A percentile compares a stretch with the other conserved stretches of the same genome.
These are phyloP conservation scores for Ulmus americana DNA, from an alignment of 331 rosid genomes.

Conservation along the genomic window DNA sequence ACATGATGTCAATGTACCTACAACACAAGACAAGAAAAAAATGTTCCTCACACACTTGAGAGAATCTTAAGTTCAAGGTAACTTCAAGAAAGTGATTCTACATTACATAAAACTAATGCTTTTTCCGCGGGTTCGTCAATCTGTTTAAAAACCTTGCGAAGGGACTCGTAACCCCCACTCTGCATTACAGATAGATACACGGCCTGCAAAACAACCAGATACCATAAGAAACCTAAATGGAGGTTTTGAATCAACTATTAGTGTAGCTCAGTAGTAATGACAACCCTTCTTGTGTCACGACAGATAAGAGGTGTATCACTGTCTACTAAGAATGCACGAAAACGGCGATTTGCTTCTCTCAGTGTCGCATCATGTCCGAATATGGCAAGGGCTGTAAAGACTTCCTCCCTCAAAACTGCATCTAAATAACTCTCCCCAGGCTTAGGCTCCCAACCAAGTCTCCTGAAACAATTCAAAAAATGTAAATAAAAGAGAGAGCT, in stretches of 20 bases:
- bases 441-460: conserved; percentile 91
- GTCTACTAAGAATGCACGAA: conserved; percentile 57
- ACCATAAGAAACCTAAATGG: not conserved
- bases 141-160: conserved; percentile 67
- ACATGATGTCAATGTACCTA: conserved; percentile 49
- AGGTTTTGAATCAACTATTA: conserved; percentile 9
- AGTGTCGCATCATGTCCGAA: conserved; percentile 75
- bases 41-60: not conserved
- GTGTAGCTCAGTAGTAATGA: conserved; percentile 8
- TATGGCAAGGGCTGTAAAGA: conserved; percentile 65
- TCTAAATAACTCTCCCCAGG: conserved; percentile 73
- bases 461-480: conserved; percentile 41
- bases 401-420: conserved; percentile 90
- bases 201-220: conserved; percentile 46
- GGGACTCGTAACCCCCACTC: conserved; percentile 58
- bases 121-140: conserved; percentile 80
- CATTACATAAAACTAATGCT: conserved; percentile 71
- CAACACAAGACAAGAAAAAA: conserved; percentile 7
- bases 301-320: conserved; percentile 77
- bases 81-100: conserved; percentile 11
- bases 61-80: conserved; percentile 3
- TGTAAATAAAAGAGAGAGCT: not conserved
- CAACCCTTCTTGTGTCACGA: conserved; percentile 81
- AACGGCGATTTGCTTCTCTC: conserved; percentile 70
- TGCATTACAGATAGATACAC: conserved; percentile 76